These are phyloP conservation scores for Grammothele lineata DNA, from an alignment of 768 basidiomycete species.

Conservation along the genomic window DNA sequence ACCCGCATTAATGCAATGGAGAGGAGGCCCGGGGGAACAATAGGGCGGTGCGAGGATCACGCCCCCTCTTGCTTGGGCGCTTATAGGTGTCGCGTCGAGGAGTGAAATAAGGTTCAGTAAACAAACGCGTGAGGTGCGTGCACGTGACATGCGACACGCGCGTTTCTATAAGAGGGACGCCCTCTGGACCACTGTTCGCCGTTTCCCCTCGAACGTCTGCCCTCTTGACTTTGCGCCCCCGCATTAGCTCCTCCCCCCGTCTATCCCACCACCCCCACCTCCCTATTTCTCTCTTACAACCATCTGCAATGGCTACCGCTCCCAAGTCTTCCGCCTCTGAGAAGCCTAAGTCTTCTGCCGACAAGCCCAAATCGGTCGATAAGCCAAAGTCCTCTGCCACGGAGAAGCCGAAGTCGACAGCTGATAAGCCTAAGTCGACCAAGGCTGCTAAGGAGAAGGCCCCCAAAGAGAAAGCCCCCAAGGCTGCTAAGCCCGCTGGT, in stretches of 20 bases:
- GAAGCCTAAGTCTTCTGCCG: constrained; percentile 18
- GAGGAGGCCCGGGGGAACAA: too few species aligned
- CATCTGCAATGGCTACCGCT: constrained; percentile 13
- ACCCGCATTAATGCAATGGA: too few species aligned
- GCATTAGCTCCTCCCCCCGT: not conserved
- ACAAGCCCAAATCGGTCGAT: constrained; percentile 11
- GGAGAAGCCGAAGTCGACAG: constrained; percentile 16
- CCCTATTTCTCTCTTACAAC: not conserved
- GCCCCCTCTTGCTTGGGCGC: too few species aligned
- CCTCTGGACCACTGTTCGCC: constrained; percentile 3
- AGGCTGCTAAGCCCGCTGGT: constrained; percentile 8
- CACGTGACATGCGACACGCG: constrained; percentile 28
- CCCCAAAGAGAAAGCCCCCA: constrained; percentile 4
- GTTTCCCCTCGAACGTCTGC: constrained; percentile 6
- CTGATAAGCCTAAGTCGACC: constrained; percentile 8
- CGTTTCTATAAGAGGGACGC: constrained; percentile 21
- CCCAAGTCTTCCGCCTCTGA: constrained; percentile 14
- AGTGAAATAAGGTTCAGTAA: constrained; percentile 25
- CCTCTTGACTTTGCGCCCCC: constrained; percentile 4
- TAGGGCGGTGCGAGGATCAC: too few species aligned
- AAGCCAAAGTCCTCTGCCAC: constrained; percentile 13
- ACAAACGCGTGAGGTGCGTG: constrained; percentile 25
- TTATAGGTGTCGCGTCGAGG: too few species aligned
- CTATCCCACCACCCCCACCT: not conserved
- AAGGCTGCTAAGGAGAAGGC: constrained; percentile 12